phyloP scores from a whole-genome alignment of 2,329 filamentous ascomycete species.

The Colletotrichum kahawae region DNA sequence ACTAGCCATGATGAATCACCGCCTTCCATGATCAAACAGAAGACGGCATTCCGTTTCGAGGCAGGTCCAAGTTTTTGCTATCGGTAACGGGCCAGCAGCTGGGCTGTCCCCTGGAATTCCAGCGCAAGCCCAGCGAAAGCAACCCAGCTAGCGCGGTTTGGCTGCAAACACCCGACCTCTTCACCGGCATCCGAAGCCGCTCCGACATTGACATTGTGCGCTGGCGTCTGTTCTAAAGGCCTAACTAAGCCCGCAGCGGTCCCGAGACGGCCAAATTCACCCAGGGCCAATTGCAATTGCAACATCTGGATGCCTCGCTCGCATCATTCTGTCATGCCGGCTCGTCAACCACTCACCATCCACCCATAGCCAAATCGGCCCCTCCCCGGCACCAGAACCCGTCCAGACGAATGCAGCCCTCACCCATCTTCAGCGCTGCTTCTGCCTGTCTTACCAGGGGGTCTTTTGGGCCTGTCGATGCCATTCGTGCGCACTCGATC shows the following conservation, averaged over 20 bases:
- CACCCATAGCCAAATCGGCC: background rate
- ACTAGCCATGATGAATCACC: background rate
- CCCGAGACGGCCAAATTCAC: constrained; percentile 12
- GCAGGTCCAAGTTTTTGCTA: background rate
- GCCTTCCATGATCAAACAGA: background rate
- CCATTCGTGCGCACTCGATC: background rate
- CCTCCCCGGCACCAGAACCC: background rate
- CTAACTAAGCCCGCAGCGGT: background rate
- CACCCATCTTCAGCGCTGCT: background rate
- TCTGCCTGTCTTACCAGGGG: background rate
- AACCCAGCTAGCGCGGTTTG: background rate
- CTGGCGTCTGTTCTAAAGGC: background rate
- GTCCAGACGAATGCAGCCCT: background rate
- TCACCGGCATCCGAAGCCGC: background rate
- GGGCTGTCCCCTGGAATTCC: background rate
- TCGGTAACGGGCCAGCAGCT: background rate
- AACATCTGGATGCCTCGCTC: constrained; percentile 9
- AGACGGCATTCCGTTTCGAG: background rate
- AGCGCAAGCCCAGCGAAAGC: background rate
- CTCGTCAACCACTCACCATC: background rate
- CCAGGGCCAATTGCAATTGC: background rate
- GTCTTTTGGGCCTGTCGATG: background rate
- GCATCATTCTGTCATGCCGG: background rate
- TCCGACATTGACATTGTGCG: background rate
- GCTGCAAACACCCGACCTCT: background rate